Evolutionary conservation across 2,329 filamentous ascomycete genomes (phyloP).

Genomic region (Plectosphaerella plurivora): DNA sequence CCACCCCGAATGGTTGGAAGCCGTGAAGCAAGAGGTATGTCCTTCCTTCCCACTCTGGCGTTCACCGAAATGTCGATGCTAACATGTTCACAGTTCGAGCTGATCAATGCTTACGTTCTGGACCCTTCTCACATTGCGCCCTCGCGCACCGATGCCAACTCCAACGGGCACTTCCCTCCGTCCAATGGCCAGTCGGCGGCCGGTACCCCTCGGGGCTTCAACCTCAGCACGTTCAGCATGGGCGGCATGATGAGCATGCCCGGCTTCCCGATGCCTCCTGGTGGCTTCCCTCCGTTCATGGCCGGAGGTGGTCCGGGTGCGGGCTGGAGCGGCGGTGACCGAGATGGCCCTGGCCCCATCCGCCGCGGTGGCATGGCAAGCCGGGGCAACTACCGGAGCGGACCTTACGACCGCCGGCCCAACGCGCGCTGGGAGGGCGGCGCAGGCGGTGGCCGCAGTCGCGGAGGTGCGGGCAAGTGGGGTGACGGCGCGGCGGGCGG

Average conservation of each 20-base stretch:
- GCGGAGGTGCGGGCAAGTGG: conserved; percentile 55
- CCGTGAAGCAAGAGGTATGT: conserved; percentile 77
- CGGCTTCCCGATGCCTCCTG: conserved; percentile 48
- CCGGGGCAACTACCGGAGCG: conserved; percentile 56
- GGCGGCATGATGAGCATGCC: conserved; percentile 56
- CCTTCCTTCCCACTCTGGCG: not conserved
- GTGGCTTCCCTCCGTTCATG: conserved; percentile 51
- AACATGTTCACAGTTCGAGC: conserved; percentile 59
- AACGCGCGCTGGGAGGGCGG: conserved; percentile 52
- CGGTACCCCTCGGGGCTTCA: conserved; percentile 90
- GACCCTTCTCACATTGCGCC: conserved; percentile 94
- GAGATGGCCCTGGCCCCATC: conserved; percentile 59
- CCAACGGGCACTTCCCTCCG: conserved; percentile 90
- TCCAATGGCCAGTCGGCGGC: conserved; percentile 69
- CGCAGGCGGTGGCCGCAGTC: conserved; percentile 42
- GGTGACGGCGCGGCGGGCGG: conserved; percentile 70
- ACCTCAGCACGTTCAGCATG: conserved; percentile 67
- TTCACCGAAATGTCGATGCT: conserved; percentile 17
- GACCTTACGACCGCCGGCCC: conserved; percentile 69
- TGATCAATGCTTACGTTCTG: conserved; percentile 91
- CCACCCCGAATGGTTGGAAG: conserved; percentile 81
- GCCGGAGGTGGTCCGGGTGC: conserved; percentile 38
- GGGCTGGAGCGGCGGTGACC: conserved; percentile 53
- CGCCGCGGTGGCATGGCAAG: conserved; percentile 58
- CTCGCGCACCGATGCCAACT: conserved; percentile 88